Evolutionary conservation across 2,329 filamentous ascomycete genomes (phyloP).

Genomic region (Coniochaeta hoffmannii): DNA sequence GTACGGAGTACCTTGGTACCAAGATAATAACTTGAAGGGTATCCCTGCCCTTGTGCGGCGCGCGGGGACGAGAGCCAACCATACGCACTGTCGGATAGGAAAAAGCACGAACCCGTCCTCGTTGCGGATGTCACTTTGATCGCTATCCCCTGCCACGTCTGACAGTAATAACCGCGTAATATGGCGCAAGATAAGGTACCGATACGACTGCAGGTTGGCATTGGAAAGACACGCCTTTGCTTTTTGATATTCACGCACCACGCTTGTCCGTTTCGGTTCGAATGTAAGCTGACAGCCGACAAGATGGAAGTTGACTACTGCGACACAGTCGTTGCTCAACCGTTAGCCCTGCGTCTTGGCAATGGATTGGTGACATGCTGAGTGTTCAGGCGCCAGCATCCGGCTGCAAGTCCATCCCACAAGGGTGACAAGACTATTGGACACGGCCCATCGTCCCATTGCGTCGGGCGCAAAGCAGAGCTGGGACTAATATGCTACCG

Average conservation of each 20-base stretch:
- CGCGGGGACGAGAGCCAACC: too few species aligned
- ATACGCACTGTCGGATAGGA: too few species aligned
- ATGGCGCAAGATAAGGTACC: too few species aligned
- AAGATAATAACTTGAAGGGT: too few species aligned
- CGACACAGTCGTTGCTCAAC: neutral
- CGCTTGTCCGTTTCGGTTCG: neutral
- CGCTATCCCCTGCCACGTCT: too few species aligned
- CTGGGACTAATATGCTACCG: neutral
- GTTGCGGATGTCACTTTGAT: too few species aligned
- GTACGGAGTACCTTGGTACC: too few species aligned
- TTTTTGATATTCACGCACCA: neutral
- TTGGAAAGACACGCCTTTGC: neutral
- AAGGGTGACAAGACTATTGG: neutral
- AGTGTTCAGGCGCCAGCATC: neutral
- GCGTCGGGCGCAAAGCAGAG: neutral
- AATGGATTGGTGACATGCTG: neutral
- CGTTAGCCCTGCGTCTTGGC: neutral
- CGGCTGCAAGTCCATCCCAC: neutral
- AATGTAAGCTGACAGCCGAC: conserved; percentile 1
- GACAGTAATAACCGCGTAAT: neutral
- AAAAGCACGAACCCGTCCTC: too few species aligned
- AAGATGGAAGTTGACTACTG: neutral
- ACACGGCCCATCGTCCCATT: neutral
- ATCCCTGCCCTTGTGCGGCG: too few species aligned
- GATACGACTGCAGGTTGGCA: neutral